A percentile compares a stretch with the other conserved stretches of the same genome.
phyloP scores from a whole-genome alignment of 768 basidiomycete genomes.

The Crucibulum laeve region DNA sequence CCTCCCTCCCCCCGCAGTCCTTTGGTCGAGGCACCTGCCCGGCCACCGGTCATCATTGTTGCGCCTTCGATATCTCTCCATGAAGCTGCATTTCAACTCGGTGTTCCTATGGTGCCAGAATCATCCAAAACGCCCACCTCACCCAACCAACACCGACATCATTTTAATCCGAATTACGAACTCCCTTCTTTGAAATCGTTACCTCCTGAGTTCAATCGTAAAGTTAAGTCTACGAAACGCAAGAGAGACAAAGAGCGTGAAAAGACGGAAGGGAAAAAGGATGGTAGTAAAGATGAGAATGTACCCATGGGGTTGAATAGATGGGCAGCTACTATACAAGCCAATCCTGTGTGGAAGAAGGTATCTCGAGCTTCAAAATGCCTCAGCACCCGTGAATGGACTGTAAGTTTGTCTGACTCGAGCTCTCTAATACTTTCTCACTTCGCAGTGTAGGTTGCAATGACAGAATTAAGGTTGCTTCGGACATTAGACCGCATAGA shows the following conservation, averaged over 20 bases:
- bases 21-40: background rate
- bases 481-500: slow-evolving; percentile 86
- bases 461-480: slow-evolving; percentile 71
- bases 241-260: slow-evolving; percentile 48
- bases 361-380: slow-evolving; percentile 73
- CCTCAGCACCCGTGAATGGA: slow-evolving; percentile 77
- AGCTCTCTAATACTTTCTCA: background rate
- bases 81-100: slow-evolving; percentile 11
- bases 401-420: slow-evolving; percentile 43
- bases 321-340: slow-evolving; percentile 72
- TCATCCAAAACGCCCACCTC: slow-evolving; percentile 8
- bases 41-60: slow-evolving; percentile 22
- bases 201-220: slow-evolving; percentile 47
- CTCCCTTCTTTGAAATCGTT: slow-evolving; percentile 53
- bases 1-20: background rate
- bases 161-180: slow-evolving; percentile 43
- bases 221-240: slow-evolving; percentile 28
- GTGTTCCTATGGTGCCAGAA: slow-evolving; percentile 11
- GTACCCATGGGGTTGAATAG: slow-evolving; percentile 58
- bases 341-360: slow-evolving; percentile 73
- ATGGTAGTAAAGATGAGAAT: slow-evolving; percentile 50
- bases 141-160: slow-evolving; percentile 24
- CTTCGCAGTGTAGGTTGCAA: slow-evolving; percentile 54
- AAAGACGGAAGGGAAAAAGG: slow-evolving; percentile 32
- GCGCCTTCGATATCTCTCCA: slow-evolving; percentile 15